These are phyloP conservation scores for Fraxinus nigra DNA, from an alignment of 305 asterid species.

Conservation along the genomic window DNA sequence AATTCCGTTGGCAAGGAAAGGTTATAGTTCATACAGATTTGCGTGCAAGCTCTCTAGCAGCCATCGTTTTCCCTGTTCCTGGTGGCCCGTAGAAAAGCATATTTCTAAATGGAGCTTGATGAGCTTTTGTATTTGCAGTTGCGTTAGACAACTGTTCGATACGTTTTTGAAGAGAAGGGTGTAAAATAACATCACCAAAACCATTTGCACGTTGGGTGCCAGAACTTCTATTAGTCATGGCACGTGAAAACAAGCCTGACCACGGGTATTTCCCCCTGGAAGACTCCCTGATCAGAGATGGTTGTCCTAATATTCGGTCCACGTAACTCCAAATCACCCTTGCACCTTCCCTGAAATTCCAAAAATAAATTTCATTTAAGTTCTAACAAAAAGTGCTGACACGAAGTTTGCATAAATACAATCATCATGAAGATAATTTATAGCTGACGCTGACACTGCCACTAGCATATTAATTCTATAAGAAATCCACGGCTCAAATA, in stretches of 20 bases:
- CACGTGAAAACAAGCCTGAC: slow-evolving; percentile 69
- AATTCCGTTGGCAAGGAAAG: slow-evolving; percentile 10
- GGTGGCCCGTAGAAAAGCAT: slow-evolving; percentile 97
- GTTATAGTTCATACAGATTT: slow-evolving; percentile 63
- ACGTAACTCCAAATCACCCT: slow-evolving; percentile 93
- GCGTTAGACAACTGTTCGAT: slow-evolving; percentile 81
- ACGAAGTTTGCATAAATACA: slow-evolving; percentile 6
- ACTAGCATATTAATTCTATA: neutral
- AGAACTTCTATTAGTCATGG: slow-evolving; percentile 45
- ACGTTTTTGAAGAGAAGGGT: slow-evolving; percentile 89
- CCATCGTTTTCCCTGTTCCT: slow-evolving; percentile 99
- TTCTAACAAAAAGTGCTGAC: neutral
- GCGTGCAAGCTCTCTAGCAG: slow-evolving; percentile 96
- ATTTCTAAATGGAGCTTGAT: slow-evolving; percentile 95
- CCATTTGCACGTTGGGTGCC: slow-evolving; percentile 51
- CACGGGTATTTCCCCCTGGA: slow-evolving; percentile 96
- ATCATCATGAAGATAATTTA: slow-evolving; percentile 2
- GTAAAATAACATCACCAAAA: slow-evolving; percentile 81
- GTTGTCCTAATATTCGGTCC: slow-evolving; percentile 96
- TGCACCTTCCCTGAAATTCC: slow-evolving; percentile 88
- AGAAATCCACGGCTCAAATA: neutral
- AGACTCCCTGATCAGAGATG: slow-evolving; percentile 92
- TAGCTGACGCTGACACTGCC: neutral
- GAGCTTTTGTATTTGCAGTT: slow-evolving; percentile 86
- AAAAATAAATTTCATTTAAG: slow-evolving; percentile 22